phyloP scores from a whole-genome alignment of 108 stramenopile species.

The Skeletonema costatum region DNA sequence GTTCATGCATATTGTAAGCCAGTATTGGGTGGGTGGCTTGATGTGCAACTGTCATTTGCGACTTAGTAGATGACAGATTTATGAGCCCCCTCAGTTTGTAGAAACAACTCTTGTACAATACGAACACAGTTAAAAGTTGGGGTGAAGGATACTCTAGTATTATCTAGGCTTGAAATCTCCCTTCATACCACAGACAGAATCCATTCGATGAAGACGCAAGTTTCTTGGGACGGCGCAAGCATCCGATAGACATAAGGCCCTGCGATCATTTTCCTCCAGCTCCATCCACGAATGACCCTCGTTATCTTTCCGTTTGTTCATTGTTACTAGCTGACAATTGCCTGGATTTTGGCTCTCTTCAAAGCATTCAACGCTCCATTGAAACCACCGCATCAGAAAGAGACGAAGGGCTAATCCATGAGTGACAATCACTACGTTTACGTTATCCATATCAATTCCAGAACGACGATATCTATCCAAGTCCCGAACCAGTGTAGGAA shows the following conservation, averaged over 20 bases:
- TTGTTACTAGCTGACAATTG: conserved; percentile 77
- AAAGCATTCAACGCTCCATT: conserved; percentile 84
- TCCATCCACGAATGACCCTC: conserved; percentile 43
- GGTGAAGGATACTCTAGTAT: too few species aligned
- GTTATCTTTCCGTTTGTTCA: conserved; percentile 56
- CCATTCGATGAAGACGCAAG: conserved; percentile 21
- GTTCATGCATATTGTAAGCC: too few species aligned
- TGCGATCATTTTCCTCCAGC: conserved; percentile 18
- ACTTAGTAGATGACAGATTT: too few species aligned
- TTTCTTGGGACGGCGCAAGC: conserved; percentile 41
- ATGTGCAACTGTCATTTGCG: too few species aligned
- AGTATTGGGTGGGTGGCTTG: too few species aligned
- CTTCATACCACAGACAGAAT: not conserved
- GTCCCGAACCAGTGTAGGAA: conserved; percentile 72
- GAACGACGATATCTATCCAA: conserved; percentile 1
- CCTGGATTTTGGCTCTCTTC: conserved; percentile 80
- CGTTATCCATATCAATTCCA: conserved; percentile 19
- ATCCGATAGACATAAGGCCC: conserved; percentile 27
- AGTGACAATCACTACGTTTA: conserved; percentile 83
- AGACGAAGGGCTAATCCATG: conserved; percentile 86
- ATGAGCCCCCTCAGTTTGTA: too few species aligned
- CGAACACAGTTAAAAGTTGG: too few species aligned
- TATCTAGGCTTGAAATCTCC: not conserved
- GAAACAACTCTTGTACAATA: too few species aligned
- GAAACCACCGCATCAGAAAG: conserved; percentile 70